Conservation (phyloP, 164 flowering plant species). For the Piper longum region DNA sequence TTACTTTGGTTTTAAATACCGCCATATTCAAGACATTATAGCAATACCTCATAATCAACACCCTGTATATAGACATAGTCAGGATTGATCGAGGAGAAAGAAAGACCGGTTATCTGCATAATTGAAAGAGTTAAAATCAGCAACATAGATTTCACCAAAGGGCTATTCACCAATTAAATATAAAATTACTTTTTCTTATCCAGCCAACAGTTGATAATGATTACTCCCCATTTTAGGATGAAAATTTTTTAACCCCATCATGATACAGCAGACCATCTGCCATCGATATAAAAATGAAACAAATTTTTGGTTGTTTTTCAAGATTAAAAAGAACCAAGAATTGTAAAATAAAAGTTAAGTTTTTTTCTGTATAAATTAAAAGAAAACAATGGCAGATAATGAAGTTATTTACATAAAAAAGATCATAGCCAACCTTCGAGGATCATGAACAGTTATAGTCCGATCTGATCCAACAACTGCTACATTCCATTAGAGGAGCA, state of each 20-base stretch:
- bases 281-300: constrained; percentile 2
- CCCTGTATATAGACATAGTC: constrained; percentile 65
- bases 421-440: constrained; percentile 49
- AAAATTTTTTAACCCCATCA: constrained; percentile 26
- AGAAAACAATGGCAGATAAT: background rate
- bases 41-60: constrained; percentile 70
- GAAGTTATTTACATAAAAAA: background rate
- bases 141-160: background rate
- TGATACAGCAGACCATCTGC: constrained; percentile 73
- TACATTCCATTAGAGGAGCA: constrained; percentile 48
- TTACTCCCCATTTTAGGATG: too few relatives aligned
- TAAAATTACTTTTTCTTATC: too few relatives aligned
- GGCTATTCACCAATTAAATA: too few relatives aligned
- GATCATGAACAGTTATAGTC: constrained; percentile 68
- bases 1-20: background rate
- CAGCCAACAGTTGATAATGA: too few relatives aligned
- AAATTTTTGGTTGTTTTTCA: too few relatives aligned
- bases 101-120: constrained; percentile 75
- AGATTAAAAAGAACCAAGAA: too few relatives aligned
- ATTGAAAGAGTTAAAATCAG: background rate
- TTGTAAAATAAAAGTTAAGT: too few relatives aligned
- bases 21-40: background rate
- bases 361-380: background rate
- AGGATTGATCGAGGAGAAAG: constrained; percentile 58
- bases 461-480: constrained; percentile 88